phyloP scores from a whole-genome alignment of 148 eudicot genomes.

The Vaccinium macrocarpon region DNA sequence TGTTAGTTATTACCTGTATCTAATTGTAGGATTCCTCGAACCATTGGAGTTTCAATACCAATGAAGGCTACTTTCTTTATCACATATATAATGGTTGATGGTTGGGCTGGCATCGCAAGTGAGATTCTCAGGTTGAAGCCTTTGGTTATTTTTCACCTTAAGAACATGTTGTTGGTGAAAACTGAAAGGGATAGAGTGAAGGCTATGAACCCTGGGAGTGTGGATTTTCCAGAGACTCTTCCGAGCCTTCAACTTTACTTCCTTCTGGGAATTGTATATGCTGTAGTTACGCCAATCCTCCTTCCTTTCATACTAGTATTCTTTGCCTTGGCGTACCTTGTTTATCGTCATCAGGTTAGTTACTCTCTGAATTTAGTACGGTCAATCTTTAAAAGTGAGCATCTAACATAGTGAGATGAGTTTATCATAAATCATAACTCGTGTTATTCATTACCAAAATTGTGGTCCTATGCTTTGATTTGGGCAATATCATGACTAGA shows the following conservation, averaged over 20 bases:
- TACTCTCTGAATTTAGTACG: neutral
- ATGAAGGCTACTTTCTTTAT: constrained; percentile 98
- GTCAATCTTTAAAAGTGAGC: neutral
- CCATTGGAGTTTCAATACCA: constrained; percentile 90
- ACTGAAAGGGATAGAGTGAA: constrained; percentile 83
- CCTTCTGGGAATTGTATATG: constrained; percentile 88
- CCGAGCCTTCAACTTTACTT: constrained; percentile 90
- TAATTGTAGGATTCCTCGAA: constrained; percentile 68
- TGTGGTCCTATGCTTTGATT: neutral
- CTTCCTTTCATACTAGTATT: constrained; percentile 86
- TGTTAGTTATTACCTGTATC: neutral
- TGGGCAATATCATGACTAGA: neutral
- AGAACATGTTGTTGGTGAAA: constrained; percentile 90
- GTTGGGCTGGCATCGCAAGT: constrained; percentile 94
- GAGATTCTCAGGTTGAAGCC: constrained; percentile 90
- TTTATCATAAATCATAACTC: neutral
- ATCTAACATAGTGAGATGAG: neutral
- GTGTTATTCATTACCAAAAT: neutral
- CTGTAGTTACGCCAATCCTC: constrained; percentile 84
- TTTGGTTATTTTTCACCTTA: constrained; percentile 73
- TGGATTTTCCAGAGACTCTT: constrained; percentile 71
- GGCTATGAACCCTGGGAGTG: constrained; percentile 92
- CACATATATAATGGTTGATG: constrained; percentile 96
- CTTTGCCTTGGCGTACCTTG: constrained; percentile 83
- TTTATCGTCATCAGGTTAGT: constrained; percentile 92